Evolutionary conservation across 257 asterid genomes (phyloP).

Genomic region (Solanum chilense): DNA sequence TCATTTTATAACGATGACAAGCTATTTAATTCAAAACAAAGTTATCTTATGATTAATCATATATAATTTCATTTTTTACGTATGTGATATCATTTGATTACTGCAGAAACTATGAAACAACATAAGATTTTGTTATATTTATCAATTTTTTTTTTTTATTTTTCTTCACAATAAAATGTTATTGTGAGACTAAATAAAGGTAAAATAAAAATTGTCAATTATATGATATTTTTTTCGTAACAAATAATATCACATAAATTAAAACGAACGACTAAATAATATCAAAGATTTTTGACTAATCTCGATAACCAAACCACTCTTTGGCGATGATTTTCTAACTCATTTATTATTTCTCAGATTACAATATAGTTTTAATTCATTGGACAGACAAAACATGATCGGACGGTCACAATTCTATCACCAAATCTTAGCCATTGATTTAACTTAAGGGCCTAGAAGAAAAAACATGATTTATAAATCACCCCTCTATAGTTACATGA

Average conservation of each 20-base stretch:
- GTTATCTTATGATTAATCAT: background rate
- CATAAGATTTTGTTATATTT: too few relatives aligned
- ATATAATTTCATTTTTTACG: too few relatives aligned
- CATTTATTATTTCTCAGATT: background rate
- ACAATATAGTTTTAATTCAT: background rate
- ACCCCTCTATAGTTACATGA: background rate
- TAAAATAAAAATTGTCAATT: too few relatives aligned
- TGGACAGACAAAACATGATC: background rate
- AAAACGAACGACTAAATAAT: accelerated
- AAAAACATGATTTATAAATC: background rate
- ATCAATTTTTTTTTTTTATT: too few relatives aligned
- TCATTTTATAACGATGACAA: too few relatives aligned
- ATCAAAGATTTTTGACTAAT: background rate
- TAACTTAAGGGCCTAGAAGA: background rate
- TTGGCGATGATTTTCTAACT: background rate
- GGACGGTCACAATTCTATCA: background rate
- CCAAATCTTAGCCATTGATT: background rate
- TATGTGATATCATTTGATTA: background rate
- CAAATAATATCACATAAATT: background rate
- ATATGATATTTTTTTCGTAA: background rate
- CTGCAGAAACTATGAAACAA: background rate
- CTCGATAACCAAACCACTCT: background rate
- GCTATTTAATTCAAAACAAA: too few relatives aligned
- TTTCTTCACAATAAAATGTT: background rate
- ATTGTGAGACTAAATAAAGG: background rate